Evolutionary conservation across 306 rosid genomes (phyloP).

Genomic region (Rosa multiflora): DNA sequence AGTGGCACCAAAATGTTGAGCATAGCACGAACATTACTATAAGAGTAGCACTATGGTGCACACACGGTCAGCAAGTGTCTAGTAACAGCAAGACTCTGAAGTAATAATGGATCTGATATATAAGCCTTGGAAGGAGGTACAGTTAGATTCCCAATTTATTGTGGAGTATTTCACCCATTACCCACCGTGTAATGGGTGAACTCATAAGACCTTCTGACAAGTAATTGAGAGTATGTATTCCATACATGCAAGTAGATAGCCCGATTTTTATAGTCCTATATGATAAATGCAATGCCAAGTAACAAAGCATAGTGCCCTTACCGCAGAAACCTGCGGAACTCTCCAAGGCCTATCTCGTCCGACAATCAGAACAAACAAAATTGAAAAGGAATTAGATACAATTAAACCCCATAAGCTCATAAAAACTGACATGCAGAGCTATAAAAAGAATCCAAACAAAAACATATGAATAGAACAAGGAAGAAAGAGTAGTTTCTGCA

Average conservation of each 20-base stretch:
- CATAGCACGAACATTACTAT: neutral
- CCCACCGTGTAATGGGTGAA: too few relatives aligned
- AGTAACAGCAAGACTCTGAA: neutral
- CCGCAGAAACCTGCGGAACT: constrained; percentile 74
- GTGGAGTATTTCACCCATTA: neutral
- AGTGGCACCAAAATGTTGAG: neutral
- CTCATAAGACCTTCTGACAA: neutral
- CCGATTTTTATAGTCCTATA: neutral
- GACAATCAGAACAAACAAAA: constrained; percentile 33
- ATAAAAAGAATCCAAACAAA: neutral
- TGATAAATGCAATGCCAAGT: neutral
- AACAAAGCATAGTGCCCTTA: constrained; percentile 32
- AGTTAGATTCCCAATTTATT: neutral
- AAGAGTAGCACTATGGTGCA: neutral
- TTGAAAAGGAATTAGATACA: constrained; percentile 27
- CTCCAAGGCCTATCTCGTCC: constrained; percentile 79
- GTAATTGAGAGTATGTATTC: neutral
- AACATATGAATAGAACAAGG: neutral
- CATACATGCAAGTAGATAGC: neutral
- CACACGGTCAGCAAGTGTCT: neutral
- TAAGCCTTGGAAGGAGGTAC: neutral
- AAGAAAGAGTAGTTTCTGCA: constrained; percentile 15
- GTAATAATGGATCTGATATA: neutral
- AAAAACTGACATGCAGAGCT: neutral
- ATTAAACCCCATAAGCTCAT: constrained; percentile 17